phyloP scores from a whole-genome alignment of 2,329 filamentous ascomycete genomes.

The Fusarium concolor region DNA sequence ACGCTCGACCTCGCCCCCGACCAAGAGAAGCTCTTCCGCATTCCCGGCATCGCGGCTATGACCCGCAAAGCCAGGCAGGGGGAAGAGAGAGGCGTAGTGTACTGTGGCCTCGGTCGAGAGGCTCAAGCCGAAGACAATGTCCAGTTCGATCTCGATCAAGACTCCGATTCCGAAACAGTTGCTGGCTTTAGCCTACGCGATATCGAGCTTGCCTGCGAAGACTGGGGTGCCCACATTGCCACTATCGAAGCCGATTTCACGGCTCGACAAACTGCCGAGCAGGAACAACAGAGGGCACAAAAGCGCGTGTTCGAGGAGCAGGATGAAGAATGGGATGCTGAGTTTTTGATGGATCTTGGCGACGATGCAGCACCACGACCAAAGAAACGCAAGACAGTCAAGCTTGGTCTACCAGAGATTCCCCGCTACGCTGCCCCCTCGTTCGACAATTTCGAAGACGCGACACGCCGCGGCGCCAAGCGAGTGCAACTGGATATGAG shows the following conservation, averaged over 20 bases:
- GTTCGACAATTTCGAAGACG: constrained; percentile 83
- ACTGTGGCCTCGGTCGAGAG: constrained; percentile 55
- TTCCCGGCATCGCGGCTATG: constrained; percentile 69
- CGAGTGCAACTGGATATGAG: constrained; percentile 86
- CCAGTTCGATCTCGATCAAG: constrained; percentile 62
- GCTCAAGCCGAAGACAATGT: constrained; percentile 51
- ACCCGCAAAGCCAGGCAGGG: constrained; percentile 68
- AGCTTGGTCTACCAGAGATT: constrained; percentile 69
- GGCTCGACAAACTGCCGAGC: constrained; percentile 48
- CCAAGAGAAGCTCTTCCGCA: constrained; percentile 85
- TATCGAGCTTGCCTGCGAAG: constrained; percentile 84
- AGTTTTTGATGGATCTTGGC: constrained; percentile 65
- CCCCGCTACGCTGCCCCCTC: constrained; percentile 73
- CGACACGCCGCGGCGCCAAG: constrained; percentile 79
- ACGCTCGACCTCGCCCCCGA: constrained; percentile 87
- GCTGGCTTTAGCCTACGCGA: constrained; percentile 83
- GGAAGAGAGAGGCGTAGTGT: constrained; percentile 63
- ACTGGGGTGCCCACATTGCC: constrained; percentile 79
- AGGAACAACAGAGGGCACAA: constrained; percentile 46
- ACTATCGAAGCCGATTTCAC: constrained; percentile 57
- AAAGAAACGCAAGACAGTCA: constrained; percentile 76
- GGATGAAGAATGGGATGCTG: constrained; percentile 72
- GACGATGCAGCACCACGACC: constrained; percentile 60
- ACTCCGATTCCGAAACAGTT: constrained; percentile 72
- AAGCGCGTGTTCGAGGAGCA: constrained; percentile 55